These are phyloP conservation scores for Aspergillus caelatus DNA, from an alignment of 2,329 filamentous ascomycete species.

Conservation along the genomic window DNA sequence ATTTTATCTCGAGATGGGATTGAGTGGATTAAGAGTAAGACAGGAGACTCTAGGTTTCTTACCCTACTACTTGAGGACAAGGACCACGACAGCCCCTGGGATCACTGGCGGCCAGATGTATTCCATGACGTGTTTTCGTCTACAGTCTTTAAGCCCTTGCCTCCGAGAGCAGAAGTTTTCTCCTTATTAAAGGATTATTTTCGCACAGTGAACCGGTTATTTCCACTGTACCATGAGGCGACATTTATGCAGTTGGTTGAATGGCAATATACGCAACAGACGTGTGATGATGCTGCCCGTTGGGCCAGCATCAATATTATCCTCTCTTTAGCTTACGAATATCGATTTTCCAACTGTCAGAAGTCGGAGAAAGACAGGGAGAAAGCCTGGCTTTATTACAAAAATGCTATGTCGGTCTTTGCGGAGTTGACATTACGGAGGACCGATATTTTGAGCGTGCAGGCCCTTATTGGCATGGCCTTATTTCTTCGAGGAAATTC, in stretches of 20 bases:
- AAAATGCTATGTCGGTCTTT: conserved; percentile 91
- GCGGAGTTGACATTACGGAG: conserved; percentile 90
- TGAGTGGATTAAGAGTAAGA: conserved; percentile 95
- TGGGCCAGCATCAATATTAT: conserved; percentile 95
- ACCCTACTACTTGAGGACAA: conserved; percentile 81
- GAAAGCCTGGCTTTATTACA: conserved; percentile 89
- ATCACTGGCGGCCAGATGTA: conserved; percentile 93
- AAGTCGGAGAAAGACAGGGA: conserved; percentile 85
- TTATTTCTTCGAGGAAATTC: conserved; percentile 93
- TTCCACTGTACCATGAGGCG: conserved; percentile 90
- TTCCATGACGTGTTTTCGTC: conserved; percentile 88
- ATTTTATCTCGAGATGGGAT: conserved; percentile 96
- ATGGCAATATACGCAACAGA: conserved; percentile 86
- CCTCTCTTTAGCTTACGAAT: conserved; percentile 81
- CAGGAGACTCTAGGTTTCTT: conserved; percentile 87
- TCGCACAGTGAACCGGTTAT: conserved; percentile 96
- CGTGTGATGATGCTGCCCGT: conserved; percentile 91
- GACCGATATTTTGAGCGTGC: conserved; percentile 88
- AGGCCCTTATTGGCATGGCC: conserved; percentile 88
- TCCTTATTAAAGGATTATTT: conserved; percentile 89
- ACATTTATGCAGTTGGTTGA: conserved; percentile 97
- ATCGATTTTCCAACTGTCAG: conserved; percentile 88
- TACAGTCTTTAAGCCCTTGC: conserved; percentile 76
- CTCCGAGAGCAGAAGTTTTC: conserved; percentile 80
- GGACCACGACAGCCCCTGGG: conserved; percentile 85